Evolutionary conservation across 2,329 filamentous ascomycete species (phyloP).

Genomic region (Fusarium multiceps): DNA sequence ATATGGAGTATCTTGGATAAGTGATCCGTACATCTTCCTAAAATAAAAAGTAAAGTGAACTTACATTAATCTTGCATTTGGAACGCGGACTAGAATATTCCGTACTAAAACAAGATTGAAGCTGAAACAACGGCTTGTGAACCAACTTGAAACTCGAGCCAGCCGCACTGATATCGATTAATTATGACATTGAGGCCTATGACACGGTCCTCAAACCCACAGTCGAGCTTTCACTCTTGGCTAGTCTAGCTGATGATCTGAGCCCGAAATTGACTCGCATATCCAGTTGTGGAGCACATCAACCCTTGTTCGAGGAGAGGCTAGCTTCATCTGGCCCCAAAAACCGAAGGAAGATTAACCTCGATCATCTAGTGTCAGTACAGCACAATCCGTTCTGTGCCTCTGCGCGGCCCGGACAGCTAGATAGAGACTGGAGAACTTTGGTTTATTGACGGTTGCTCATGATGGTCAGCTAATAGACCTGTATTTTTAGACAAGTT

Average conservation of each 20-base stretch:
- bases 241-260: constrained; percentile 15
- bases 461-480: not conserved
- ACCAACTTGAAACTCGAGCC: constrained; percentile 13
- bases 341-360: constrained; percentile 37
- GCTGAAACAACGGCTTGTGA: constrained; percentile 26
- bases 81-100: constrained; percentile 7
- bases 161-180: not conserved
- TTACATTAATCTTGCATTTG: not conserved
- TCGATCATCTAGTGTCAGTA: constrained; percentile 8
- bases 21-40: not conserved
- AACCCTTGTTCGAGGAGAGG: constrained; percentile 9
- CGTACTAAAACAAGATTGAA: constrained; percentile 1
- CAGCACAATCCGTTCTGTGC: not conserved
- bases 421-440: constrained; percentile 8
- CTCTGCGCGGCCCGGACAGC: constrained; percentile 9
- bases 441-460: not conserved
- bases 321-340: constrained; percentile 38
- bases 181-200: constrained; percentile 10
- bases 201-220: constrained; percentile 16
- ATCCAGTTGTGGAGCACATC: constrained; percentile 22
- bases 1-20: not conserved
- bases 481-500: not conserved
- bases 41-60: not conserved
- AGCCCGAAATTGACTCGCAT: constrained; percentile 29
- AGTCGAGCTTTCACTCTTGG: constrained; percentile 12